A percentile compares a stretch with the other conserved stretches of the same genome.
Evolutionary conservation across 768 basidiomycete species (phyloP).

Genomic region (Leccinum boreale): DNA sequence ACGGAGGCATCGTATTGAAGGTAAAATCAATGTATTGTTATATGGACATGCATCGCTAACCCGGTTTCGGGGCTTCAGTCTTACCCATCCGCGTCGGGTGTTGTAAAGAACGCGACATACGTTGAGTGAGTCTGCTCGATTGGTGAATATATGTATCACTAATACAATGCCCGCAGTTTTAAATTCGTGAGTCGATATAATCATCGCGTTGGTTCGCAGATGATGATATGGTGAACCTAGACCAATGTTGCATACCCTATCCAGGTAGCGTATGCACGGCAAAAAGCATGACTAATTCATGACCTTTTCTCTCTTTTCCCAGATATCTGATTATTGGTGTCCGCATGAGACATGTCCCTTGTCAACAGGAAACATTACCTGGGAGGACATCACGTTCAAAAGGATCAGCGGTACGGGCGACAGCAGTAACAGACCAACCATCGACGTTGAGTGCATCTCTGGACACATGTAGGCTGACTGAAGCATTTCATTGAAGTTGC

Average conservation of each 20-base stretch:
- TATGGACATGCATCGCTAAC: not conserved
- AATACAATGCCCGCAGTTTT: slow-evolving; percentile 3
- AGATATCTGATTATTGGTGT: slow-evolving; percentile 9
- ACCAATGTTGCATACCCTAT: slow-evolving; percentile 4
- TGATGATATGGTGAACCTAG: slow-evolving; percentile 1
- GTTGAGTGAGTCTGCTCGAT: slow-evolving; percentile 2
- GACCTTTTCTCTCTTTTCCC: not conserved
- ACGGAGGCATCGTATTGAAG: slow-evolving; percentile 7
- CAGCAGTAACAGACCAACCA: not conserved
- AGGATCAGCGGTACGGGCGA: slow-evolving; percentile 10
- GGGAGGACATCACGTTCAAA: slow-evolving; percentile 7
- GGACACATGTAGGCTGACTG: not conserved
- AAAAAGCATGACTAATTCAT: not conserved
- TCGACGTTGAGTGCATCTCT: not conserved
- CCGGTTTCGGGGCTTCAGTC: slow-evolving; percentile 1
- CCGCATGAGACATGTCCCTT: not conserved
- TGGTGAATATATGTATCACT: not conserved
- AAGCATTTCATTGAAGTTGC: not conserved
- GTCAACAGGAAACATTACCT: not conserved
- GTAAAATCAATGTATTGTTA: not conserved
- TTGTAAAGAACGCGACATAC: slow-evolving; percentile 10
- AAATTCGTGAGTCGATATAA: slow-evolving; percentile 3
- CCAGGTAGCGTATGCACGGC: slow-evolving; percentile 1
- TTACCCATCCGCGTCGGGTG: slow-evolving; percentile 6
- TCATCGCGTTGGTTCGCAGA: not conserved